Evolutionary conservation across 1,284 basidiomycete species (phyloP).

Genomic region (Agroathelia rolfsii): DNA sequence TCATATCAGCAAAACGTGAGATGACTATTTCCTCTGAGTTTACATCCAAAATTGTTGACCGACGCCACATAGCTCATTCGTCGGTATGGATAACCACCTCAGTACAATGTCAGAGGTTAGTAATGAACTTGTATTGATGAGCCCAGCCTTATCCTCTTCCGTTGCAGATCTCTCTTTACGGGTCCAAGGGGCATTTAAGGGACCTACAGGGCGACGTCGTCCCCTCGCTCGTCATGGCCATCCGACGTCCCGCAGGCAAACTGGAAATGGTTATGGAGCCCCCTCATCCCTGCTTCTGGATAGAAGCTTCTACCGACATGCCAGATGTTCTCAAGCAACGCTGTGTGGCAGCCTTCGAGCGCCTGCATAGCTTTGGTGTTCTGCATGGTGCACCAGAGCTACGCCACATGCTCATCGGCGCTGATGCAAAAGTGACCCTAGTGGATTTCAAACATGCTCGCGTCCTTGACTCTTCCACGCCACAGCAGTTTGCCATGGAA

Average conservation of each 20-base stretch:
- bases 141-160: slow-evolving; percentile 12
- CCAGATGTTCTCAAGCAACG: slow-evolving; percentile 37
- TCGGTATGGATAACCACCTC: slow-evolving; percentile 27
- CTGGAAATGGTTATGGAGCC: slow-evolving; percentile 41
- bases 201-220: slow-evolving; percentile 43
- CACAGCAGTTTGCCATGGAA: slow-evolving; percentile 36
- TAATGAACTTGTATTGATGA: slow-evolving; percentile 35
- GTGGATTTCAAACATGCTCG: slow-evolving; percentile 45
- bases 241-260: slow-evolving; percentile 25
- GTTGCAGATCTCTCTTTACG: slow-evolving; percentile 28
- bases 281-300: slow-evolving; percentile 45
- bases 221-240: slow-evolving; percentile 42
- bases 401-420: slow-evolving; percentile 47
- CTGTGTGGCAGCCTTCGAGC: slow-evolving; percentile 36
- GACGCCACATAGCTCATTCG: not conserved
- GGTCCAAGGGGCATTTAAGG: slow-evolving; percentile 33
- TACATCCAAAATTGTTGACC: not conserved
- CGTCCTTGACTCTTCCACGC: slow-evolving; percentile 27
- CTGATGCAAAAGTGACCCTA: slow-evolving; percentile 43
- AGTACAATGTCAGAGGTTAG: slow-evolving; percentile 23
- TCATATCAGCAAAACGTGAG: slow-evolving; percentile 40
- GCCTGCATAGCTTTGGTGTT: slow-evolving; percentile 39
- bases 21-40: slow-evolving; percentile 1
- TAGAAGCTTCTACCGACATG: slow-evolving; percentile 44
- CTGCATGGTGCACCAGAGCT: slow-evolving; percentile 41